These are phyloP conservation scores for Vitis hybrid DNA, from an alignment of 177 flowering plant species.

Conservation along the genomic window DNA sequence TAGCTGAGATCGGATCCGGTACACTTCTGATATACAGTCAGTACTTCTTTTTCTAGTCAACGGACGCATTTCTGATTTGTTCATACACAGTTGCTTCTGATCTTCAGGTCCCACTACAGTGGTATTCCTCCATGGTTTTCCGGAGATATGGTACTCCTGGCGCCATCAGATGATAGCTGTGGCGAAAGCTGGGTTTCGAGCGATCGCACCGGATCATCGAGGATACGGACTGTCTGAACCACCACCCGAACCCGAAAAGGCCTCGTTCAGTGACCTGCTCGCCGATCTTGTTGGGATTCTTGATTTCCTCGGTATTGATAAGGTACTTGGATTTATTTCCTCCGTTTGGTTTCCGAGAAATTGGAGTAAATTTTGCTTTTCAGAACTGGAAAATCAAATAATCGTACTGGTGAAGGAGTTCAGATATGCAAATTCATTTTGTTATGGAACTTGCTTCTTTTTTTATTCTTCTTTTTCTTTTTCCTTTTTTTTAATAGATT, in stretches of 20 bases:
- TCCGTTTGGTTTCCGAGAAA: no score
- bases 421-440: no score
- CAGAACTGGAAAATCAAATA: no score
- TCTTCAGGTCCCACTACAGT: constrained; percentile 34
- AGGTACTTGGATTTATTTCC: neutral
- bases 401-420: no score
- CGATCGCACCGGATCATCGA: constrained; percentile 58
- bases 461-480: no score
- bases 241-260: constrained; percentile 42
- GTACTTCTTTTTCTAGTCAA: neutral
- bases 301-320: constrained; percentile 32
- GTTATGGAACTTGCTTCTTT: no score
- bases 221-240: constrained; percentile 61
- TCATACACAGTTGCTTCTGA: no score
- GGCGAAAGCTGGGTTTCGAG: constrained; percentile 49
- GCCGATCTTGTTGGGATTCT: constrained; percentile 35
- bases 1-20: constrained; percentile 51
- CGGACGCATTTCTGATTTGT: neutral
- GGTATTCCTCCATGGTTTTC: constrained; percentile 57
- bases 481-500: no score
- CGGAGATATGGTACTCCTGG: constrained; percentile 73
- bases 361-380: no score
- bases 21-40: neutral
- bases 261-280: constrained; percentile 33
- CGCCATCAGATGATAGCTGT: constrained; percentile 60